Evolutionary conservation across 1,284 basidiomycete genomes (phyloP), one percentile per base, ranked within the genome.

Genomic region (Pterulicium gracile): DNA sequence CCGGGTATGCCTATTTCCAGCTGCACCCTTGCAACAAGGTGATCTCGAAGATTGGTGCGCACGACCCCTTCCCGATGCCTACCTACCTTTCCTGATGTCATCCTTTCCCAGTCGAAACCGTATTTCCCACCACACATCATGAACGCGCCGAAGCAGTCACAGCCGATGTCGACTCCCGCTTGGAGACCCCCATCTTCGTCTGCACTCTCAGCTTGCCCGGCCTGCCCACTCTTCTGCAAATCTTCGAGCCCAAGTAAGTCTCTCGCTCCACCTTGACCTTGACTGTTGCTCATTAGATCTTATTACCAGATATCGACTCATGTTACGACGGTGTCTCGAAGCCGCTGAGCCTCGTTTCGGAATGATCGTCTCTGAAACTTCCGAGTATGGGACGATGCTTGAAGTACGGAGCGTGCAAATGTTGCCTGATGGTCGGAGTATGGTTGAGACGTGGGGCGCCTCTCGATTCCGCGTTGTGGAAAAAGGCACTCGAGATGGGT

Each of bases 181-280:
- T 94, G 45, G 81, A 91, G 58, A 93, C 89, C 12, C 91, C 94
- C 42, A 84, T 98, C 52, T 93, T 97, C 55, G 80, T 94, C 51
- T 90, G 85, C 59, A 87, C 88, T 45, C 78, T 96, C 43, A 81
- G 83, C 40, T 97, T 95, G 66, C 93, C 93, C 1, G 82, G 82
- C 45, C 82, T 93, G 71, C 91, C 91, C 15, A 93, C 87, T 41
- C 73, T 88, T 48, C 67, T 98, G 24, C 92, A 96, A 63, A 83
- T 97, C 56, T 96, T 90, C 58, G 94, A 98, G 61, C 93, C 94
- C 0, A 73, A 86, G 66, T 67, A 36, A 14, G 27, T n/a, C 7
- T 32, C 49, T 46, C 20, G 69, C 45, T 49, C 51, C 40, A 39
- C 43, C 24, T 10, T 23, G 20, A 45, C 32, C 3, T 42, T 24